A percentile compares a stretch with the other conserved stretches of the same genome.
Evolutionary conservation across 495 filamentous ascomycete genomes (phyloP).

Genomic region (Acidiella bohemica): DNA sequence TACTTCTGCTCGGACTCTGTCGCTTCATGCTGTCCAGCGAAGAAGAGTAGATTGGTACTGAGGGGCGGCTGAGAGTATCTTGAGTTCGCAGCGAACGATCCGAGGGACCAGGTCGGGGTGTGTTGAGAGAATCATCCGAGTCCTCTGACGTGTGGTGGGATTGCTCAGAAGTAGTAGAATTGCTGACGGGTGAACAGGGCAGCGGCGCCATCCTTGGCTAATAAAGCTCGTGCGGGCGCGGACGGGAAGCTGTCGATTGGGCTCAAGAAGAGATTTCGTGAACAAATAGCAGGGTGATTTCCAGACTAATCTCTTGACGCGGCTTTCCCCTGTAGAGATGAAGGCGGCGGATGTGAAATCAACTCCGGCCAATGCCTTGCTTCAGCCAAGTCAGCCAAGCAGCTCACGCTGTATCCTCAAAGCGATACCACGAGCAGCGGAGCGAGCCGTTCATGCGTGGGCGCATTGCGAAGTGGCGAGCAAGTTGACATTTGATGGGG

Average conservation of each 20-base stretch:
- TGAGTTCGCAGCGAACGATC: slow-evolving; percentile 7
- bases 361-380: no score
- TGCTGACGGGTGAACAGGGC: slow-evolving; percentile 8
- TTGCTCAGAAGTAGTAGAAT: slow-evolving; percentile 8
- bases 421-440: no score
- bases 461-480: no score
- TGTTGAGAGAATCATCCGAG: slow-evolving; percentile 18
- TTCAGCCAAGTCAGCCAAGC: no score
- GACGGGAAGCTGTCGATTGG: no score
- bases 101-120: slow-evolving; percentile 11
- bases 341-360: no score
- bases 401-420: no score
- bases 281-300: not conserved
- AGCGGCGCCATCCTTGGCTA: slow-evolving; percentile 11
- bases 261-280: slow-evolving; percentile 1
- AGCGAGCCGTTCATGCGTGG: no score
- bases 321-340: no score
- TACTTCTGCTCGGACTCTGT: not conserved
- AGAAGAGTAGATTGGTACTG: slow-evolving; percentile 5
- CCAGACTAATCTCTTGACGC: no score
- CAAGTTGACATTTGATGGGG: no score
- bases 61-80: slow-evolving; percentile 11
- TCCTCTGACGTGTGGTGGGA: slow-evolving; percentile 5
- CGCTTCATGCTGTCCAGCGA: slow-evolving; percentile 1
- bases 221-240: slow-evolving; percentile 1